Evolutionary conservation across 495 filamentous ascomycete species (phyloP), one percentile per base, ranked within the genome.

Genomic region (Aspergillus nanangensis): DNA sequence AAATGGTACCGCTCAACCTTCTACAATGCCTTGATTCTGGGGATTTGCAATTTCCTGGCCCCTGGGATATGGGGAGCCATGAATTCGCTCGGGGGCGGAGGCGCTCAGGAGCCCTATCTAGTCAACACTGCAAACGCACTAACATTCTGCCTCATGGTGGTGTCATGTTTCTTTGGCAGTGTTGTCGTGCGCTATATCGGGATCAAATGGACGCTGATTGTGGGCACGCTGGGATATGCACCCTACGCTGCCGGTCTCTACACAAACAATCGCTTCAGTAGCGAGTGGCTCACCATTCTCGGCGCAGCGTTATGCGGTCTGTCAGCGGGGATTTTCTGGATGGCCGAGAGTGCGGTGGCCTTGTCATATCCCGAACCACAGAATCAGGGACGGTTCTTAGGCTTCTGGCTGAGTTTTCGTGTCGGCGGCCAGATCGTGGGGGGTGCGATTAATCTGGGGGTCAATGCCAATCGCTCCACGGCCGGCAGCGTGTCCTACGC

Each of bases 61-160:
- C 83, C 83, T 0, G 83, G 83, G 0, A 77, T 86, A 50, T 86
- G 82, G 82, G 73, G 72, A 20, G 83, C 82, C 10, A 85, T 85
- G 79, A 86, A 85, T 61, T 79, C 76, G 0, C 72, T 86, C 13
- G 82, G 83, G 25, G 83, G 81, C 14, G 83, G 83, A 31, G 82
- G 82, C 4, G 69, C 74, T 23, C 71, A 78, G 44, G 69, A 61
- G n/a, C 83, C 83, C 5, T 76, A 81, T 44, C 72, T 86, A 10
- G 77, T 86, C 44, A 84, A 86, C 53, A 72, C 74, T n/a, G 82
- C 79, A n/a, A 86, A 86, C 56, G 77, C 81, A 0, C 58, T 85
- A 4, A 83, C 79, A 0, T 85, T 85, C 54, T 74, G 75, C n/a
- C 70, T 84, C 1, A 84, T 85, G 81, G 75, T 81, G 0, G 50